Percentiles rank a stretch among this genome's conserved stretches.
phyloP scores from a whole-genome alignment of 176 grass and related monocot species.

The Alopecurus myosuroides region DNA sequence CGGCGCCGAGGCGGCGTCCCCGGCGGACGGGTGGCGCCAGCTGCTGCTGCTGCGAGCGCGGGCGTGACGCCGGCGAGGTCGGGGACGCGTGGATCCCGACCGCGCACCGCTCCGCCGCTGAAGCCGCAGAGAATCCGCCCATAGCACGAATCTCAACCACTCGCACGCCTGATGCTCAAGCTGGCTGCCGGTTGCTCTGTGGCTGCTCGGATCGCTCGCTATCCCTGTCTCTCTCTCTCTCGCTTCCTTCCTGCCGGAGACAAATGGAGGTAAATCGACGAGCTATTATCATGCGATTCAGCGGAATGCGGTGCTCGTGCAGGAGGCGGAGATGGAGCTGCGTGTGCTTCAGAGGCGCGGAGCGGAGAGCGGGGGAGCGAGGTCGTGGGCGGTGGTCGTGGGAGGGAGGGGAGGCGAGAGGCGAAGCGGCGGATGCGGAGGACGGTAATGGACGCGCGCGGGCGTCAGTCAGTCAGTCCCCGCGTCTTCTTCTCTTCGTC shows the following conservation, averaged over 20 bases:
- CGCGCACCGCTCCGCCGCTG: conserved; percentile 31
- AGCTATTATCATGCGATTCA: not conserved
- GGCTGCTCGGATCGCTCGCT: not conserved
- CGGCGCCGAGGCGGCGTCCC: not conserved
- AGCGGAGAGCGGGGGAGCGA: no score
- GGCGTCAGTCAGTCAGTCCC: not conserved
- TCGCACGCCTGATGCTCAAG: not conserved
- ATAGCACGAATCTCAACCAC: conserved; percentile 27
- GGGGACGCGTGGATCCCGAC: conserved; percentile 36
- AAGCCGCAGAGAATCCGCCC: conserved; percentile 28
- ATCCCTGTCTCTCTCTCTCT: not conserved
- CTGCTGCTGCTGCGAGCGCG: not conserved
- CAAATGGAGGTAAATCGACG: not conserved
- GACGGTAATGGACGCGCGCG: not conserved
- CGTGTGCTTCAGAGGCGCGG: not conserved
- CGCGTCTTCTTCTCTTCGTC: not conserved
- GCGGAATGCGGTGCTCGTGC: not conserved
- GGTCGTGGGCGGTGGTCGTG: not conserved
- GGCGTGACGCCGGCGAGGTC: not conserved
- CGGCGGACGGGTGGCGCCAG: not conserved
- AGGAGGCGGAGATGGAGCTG: not conserved
- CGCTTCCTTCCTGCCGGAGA: not conserved
- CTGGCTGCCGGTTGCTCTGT: not conserved
- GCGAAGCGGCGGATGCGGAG: conserved; percentile 13
- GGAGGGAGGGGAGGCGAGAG: not conserved